Evolutionary conservation across 2,329 filamentous ascomycete species (phyloP).

Genomic region (Ophiostoma sp.): DNA sequence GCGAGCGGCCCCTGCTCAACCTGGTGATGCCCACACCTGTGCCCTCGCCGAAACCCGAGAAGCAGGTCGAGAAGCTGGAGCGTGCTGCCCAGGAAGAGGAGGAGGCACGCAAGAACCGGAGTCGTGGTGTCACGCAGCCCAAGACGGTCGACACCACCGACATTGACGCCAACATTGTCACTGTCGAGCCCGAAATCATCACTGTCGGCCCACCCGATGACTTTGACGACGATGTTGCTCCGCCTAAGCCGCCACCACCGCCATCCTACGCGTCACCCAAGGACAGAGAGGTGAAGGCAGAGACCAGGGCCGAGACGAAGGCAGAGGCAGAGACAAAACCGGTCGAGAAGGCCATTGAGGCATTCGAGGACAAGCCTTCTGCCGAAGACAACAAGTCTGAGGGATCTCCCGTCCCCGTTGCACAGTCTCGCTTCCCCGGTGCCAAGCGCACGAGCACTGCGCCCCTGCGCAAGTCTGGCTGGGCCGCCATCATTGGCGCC

Average conservation of each 20-base stretch:
- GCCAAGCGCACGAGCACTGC: conserved; percentile 35
- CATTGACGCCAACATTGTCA: conserved; percentile 19
- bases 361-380: background rate
- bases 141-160: background rate
- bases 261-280: background rate
- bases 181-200: conserved; percentile 30
- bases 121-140: background rate
- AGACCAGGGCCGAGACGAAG: background rate
- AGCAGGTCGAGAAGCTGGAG: conserved; percentile 35
- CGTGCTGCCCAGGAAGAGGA: background rate
- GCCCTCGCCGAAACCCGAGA: conserved; percentile 52
- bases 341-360: background rate
- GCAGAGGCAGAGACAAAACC: background rate
- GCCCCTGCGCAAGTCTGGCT: conserved; percentile 41
- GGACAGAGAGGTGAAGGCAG: background rate
- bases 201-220: conserved; percentile 19
- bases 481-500: conserved; percentile 55
- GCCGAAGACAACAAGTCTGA: background rate
- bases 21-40: conserved; percentile 61
- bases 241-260: conserved; percentile 11
- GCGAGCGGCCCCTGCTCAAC: conserved; percentile 60
- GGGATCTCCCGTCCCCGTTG: background rate
- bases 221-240: conserved; percentile 13
- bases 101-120: background rate
- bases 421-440: conserved; percentile 19